Conservation (phyloP, 1,284 basidiomycete genomes). For the Microbotryum scabiosae region DNA sequence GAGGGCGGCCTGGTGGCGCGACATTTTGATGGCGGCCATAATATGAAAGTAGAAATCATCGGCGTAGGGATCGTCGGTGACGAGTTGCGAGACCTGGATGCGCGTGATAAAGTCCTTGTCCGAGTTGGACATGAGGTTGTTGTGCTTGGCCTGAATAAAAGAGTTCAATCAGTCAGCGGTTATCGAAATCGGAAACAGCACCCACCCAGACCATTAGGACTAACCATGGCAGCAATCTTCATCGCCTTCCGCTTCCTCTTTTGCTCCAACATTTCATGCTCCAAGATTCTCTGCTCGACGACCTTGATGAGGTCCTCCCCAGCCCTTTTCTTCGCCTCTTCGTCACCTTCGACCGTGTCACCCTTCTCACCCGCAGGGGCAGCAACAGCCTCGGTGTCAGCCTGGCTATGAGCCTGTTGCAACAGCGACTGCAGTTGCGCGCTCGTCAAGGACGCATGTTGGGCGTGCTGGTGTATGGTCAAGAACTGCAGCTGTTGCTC, state of each 20-base stretch:
- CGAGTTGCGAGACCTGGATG: constrained; percentile 96
- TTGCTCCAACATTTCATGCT: constrained; percentile 76
- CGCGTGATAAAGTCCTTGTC: constrained; percentile 99
- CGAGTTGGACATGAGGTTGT: constrained; percentile 95
- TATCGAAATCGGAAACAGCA: constrained; percentile 6
- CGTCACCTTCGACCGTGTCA: not conserved
- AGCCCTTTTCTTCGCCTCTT: constrained; percentile 36
- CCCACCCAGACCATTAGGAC: constrained; percentile 25
- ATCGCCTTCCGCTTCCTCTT: constrained; percentile 66
- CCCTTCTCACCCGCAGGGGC: not conserved
- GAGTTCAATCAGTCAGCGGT: not conserved
- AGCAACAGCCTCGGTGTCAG: not conserved
- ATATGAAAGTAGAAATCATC: constrained; percentile 99
- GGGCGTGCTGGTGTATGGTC: constrained; percentile 11
- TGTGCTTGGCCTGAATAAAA: constrained; percentile 71
- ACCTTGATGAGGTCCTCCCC: constrained; percentile 60
- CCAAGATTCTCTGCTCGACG: constrained; percentile 75
- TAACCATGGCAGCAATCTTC: constrained; percentile 77
- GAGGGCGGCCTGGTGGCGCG: constrained; percentile 1
- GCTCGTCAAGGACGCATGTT: constrained; percentile 26
- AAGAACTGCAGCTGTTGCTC: constrained; percentile 22
- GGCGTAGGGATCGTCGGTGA: constrained; percentile 89
- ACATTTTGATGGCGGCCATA: constrained; percentile 50
- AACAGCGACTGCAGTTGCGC: constrained; percentile 26
- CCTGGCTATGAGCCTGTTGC: constrained; percentile 20